Percentiles rank a stretch among this genome's conserved stretches.
These are phyloP conservation scores for Trichoderma erinaceum DNA, from an alignment of 495 filamentous ascomycete species.

Conservation along the genomic window DNA sequence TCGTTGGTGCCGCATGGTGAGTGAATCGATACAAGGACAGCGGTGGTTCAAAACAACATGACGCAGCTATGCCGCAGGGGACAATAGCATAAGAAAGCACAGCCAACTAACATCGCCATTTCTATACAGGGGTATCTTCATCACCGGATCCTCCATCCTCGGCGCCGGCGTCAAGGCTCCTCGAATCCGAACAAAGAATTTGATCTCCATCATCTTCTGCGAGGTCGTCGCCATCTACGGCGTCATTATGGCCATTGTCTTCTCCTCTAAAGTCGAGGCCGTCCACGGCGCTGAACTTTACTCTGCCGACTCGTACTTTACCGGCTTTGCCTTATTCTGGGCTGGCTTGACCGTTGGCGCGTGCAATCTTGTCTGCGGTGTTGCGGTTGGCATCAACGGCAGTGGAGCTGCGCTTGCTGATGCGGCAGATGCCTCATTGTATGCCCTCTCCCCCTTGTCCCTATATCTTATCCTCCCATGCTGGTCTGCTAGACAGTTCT, in stretches of 20 bases:
- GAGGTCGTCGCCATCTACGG: conserved; percentile 99
- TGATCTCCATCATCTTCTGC: conserved; percentile 99
- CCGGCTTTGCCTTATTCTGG: conserved; percentile 97
- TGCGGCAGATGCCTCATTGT: conserved; percentile 89
- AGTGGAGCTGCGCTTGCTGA: conserved; percentile 94
- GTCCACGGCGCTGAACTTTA: conserved; percentile 57
- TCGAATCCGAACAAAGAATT: conserved; percentile 95
- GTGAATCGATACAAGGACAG: conserved; percentile 17
- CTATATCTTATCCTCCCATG: not conserved
- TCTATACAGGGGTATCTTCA: conserved; percentile 84
- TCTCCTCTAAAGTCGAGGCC: conserved; percentile 77
- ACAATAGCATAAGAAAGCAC: not conserved
- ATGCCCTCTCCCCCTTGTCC: conserved; percentile 32
- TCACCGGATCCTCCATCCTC: conserved; percentile 96
- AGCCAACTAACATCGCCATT: conserved; percentile 21
- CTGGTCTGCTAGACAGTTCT: not conserved
- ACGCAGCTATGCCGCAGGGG: not conserved
- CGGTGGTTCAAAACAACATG: not conserved
- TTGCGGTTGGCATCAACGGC: conserved; percentile 96
- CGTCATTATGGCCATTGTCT: conserved; percentile 98
- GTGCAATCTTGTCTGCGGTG: conserved; percentile 93
- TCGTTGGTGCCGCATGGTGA: conserved; percentile 97
- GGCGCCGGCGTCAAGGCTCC: conserved; percentile 94
- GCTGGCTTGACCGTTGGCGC: conserved; percentile 84
- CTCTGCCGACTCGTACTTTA: conserved; percentile 76